A percentile compares a stretch with the other conserved stretches of the same genome.
Conservation (phyloP, 2,329 filamentous ascomycete genomes). For the Diaporthe sp. region DNA sequence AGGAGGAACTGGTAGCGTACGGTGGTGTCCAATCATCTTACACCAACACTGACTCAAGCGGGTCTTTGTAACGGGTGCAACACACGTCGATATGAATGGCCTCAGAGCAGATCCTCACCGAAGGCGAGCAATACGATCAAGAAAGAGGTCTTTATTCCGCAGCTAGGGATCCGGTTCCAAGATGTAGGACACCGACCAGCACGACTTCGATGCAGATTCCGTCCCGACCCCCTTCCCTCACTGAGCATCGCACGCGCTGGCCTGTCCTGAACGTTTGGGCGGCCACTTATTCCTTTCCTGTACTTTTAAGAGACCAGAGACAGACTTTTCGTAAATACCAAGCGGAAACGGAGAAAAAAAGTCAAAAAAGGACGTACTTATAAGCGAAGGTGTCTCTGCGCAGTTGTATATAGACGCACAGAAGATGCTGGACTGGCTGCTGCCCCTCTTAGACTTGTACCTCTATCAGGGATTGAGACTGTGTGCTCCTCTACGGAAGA, state of each 20-base stretch:
- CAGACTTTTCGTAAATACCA: background rate
- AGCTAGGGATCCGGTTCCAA: rapidly evolving
- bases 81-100: background rate
- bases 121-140: no score
- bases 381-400: background rate
- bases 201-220: background rate
- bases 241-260: background rate
- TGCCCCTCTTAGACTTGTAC: background rate
- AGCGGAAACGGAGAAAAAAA: background rate
- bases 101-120: background rate
- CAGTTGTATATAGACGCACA: background rate
- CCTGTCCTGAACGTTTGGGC: no score
- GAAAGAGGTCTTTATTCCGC: background rate
- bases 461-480: background rate
- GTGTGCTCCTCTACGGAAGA: background rate
- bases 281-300: background rate
- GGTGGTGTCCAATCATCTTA: conserved; percentile 16
- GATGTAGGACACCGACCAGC: background rate
- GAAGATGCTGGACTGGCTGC: background rate
- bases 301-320: background rate
- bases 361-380: background rate
- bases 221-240: background rate
- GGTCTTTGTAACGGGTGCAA: background rate
- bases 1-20: background rate
- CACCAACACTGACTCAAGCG: conserved; percentile 1